Conservation (phyloP, 192 early-diverging fungal species). For the Jimgerdemannia lactiflua region DNA sequence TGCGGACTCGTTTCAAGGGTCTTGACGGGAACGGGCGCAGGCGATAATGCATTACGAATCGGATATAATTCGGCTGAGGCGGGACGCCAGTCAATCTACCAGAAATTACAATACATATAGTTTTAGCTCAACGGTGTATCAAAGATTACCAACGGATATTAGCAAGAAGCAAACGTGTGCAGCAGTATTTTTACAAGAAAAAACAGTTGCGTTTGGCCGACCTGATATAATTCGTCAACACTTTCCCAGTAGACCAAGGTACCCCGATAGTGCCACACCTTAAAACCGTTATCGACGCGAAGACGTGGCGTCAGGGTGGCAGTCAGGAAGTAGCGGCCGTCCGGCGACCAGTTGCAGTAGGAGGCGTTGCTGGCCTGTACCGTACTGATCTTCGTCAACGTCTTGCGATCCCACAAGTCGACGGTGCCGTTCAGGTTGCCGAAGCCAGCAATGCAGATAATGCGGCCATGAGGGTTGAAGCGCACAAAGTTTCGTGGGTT, state of each 20-base stretch:
- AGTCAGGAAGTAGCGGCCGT: conserved; percentile 91
- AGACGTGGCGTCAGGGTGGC: conserved; percentile 90
- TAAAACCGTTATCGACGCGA: conserved; percentile 97
- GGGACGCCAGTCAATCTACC: conserved; percentile 60
- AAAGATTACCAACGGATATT: too few relatives aligned
- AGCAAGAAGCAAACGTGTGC: conserved; percentile 1
- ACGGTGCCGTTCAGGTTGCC: conserved; percentile 94
- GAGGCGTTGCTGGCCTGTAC: conserved; percentile 84
- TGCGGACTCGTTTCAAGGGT: conserved; percentile 6
- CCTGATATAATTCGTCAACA: conserved; percentile 87
- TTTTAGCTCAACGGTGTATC: not conserved
- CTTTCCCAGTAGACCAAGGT: conserved; percentile 72
- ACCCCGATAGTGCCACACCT: conserved; percentile 95
- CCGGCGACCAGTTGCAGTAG: conserved; percentile 87
- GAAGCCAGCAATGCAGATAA: conserved; percentile 90
- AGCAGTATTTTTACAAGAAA: not conserved
- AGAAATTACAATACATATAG: conserved; percentile 7
- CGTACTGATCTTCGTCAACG: conserved; percentile 77
- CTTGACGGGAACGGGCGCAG: conserved; percentile 59
- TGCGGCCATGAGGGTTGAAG: conserved; percentile 89
- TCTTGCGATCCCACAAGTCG: conserved; percentile 92
- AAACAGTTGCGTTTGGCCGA: conserved; percentile 9
- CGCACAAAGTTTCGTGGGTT: conserved; percentile 86
- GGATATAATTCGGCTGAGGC: conserved; percentile 64
- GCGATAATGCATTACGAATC: conserved; percentile 73